Base-by-base conservation (phyloP, 2,329 filamentous ascomycete genomes). In the Sarocladiaceae sp. region DNA sequence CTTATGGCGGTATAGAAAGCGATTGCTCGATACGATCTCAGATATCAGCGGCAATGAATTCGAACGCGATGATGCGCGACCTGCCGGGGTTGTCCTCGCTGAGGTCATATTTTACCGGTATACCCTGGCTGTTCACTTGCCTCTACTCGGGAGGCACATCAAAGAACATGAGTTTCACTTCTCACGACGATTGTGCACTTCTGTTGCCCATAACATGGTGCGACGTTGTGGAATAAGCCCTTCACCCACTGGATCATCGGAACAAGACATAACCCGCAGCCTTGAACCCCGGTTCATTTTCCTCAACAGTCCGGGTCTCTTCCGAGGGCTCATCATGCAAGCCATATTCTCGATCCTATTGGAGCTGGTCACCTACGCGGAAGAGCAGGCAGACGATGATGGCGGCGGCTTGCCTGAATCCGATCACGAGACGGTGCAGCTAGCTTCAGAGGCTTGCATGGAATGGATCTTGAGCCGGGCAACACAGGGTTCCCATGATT, bases 41-140 rank as follows among this genome's bases (percentile, higher is more conserved):
- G n/a, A n/a, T n/a, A n/a, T n/a, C n/a, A n/a, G n/a, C n/a, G n/a
- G n/a, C n/a, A n/a, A 22, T 18, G 37, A 20, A 18, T 17, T 35
- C 37, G 15, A 20, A 52, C 11, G n/a, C 12, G 18, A 11, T 23
- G 12, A 22, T 48, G 6, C 11, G 40, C 10, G 33, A 49, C 17
- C 23, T 47, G 11, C 20, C n/a, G n/a, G n/a, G n/a, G n/a, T n/a
- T n/a, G n/a, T n/a, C n/a, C 18, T 40, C 6, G 37, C 15, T 7
- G 17, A 40, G 17, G 23, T 20, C 7, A 40, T 47, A 8, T 12
- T 54, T 8, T 44, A 31, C 11, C 40, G 40, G 3, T 53, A 53
- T 18, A 33, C 50, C 17, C 26, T 53, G 11, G 52, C 52, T 10
- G 17, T 53, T 3, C 52, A 53, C 35, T 33, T 53, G 12, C 52